Conservation (phyloP, 192 early-diverging fungal species). For the Lobulomyces angularis region DNA sequence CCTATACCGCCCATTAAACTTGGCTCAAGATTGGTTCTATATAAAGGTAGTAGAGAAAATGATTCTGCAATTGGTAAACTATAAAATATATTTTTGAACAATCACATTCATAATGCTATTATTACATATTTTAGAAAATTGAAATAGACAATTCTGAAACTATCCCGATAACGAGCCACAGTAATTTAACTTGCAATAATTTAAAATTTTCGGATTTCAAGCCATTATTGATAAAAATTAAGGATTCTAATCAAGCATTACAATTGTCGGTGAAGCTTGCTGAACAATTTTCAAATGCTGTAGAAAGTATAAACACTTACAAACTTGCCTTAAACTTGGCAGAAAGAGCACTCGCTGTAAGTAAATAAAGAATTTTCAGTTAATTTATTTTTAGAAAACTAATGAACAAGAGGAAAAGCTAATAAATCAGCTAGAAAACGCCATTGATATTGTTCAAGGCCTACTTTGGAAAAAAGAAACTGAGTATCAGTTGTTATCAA, state of each 20-base stretch:
- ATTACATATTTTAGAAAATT: too few relatives aligned
- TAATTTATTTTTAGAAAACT: too few relatives aligned
- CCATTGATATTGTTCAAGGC: too few relatives aligned
- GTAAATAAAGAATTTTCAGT: not conserved
- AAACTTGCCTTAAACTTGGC: constrained; percentile 36
- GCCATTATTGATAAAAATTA: constrained; percentile 37
- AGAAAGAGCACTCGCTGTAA: constrained; percentile 8
- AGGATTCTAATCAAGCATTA: constrained; percentile 33
- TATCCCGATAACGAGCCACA: too few relatives aligned
- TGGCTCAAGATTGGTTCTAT: constrained; percentile 51
- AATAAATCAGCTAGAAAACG: too few relatives aligned
- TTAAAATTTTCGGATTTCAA: constrained; percentile 35
- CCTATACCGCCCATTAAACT: constrained; percentile 34
- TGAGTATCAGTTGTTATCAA: constrained; percentile 22
- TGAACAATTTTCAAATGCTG: constrained; percentile 40
- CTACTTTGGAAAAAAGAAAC: constrained; percentile 23
- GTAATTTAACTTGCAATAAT: too few relatives aligned
- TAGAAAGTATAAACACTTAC: constrained; percentile 48
- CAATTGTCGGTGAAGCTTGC: constrained; percentile 39
- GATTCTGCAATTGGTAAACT: constrained; percentile 18
- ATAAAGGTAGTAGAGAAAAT: constrained; percentile 43
- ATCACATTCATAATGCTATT: too few relatives aligned
- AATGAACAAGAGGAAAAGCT: too few relatives aligned
- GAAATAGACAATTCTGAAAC: too few relatives aligned
- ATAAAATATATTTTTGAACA: too few relatives aligned